phyloP scores from a whole-genome alignment of 1,139 yeast genomes.

The Magnusiomyces magnusii region DNA sequence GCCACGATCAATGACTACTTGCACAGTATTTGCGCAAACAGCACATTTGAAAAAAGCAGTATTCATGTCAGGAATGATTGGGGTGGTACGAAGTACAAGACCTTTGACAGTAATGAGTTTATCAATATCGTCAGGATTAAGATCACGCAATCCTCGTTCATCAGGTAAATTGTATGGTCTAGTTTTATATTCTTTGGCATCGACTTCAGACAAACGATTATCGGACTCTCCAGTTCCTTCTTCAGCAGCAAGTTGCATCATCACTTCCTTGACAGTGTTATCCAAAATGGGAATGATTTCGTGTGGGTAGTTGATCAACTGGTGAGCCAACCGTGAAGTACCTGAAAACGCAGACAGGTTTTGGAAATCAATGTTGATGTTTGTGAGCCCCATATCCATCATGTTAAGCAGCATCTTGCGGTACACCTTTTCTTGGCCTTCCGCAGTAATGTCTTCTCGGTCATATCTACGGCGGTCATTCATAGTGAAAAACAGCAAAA shows the following conservation, averaged over 20 bases:
- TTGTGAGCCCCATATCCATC: slow-evolving; percentile 72
- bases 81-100: slow-evolving; percentile 76
- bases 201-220: slow-evolving; percentile 51
- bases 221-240: slow-evolving; percentile 22
- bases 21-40: slow-evolving; percentile 89
- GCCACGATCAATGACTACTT: slow-evolving; percentile 92
- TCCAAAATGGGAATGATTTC: slow-evolving; percentile 98
- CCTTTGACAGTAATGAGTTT: slow-evolving; percentile 90
- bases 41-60: slow-evolving; percentile 93
- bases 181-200: slow-evolving; percentile 73
- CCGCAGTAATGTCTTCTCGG: slow-evolving; percentile 40
- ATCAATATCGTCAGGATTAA: slow-evolving; percentile 94
- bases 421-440: slow-evolving; percentile 69
- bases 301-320: slow-evolving; percentile 86
- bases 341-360: slow-evolving; percentile 70
- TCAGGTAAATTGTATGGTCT: slow-evolving; percentile 62
- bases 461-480: slow-evolving; percentile 63
- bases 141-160: slow-evolving; percentile 81
- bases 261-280: slow-evolving; percentile 85
- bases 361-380: slow-evolving; percentile 74
- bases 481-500: slow-evolving; percentile 73
- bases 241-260: slow-evolving; percentile 55
- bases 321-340: slow-evolving; percentile 74
- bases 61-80: slow-evolving; percentile 97
- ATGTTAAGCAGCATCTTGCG: slow-evolving; percentile 65